Percentiles rank a stretch among this genome's conserved stretches.
Evolutionary conservation across 148 eudicot species (phyloP).

Genomic region (Chenopodium quinoa): DNA sequence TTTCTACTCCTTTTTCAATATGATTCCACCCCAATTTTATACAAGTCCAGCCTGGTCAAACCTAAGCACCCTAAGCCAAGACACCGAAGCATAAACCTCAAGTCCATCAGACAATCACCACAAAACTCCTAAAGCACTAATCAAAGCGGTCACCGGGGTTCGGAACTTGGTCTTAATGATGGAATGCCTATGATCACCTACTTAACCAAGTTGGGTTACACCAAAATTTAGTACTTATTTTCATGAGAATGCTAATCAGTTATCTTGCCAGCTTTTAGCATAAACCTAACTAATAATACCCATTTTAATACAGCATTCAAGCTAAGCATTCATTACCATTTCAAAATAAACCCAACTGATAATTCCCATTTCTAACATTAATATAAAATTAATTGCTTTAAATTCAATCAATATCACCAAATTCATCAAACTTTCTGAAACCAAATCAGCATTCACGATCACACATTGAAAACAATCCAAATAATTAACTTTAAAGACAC

Average conservation of each 20-base stretch:
- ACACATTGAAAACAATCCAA: not conserved
- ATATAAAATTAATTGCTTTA: not conserved
- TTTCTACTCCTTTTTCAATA: not conserved
- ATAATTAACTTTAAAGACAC: constrained; percentile 17
- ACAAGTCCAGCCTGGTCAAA: not conserved
- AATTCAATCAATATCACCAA: not conserved
- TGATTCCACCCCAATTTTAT: not conserved
- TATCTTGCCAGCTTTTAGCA: not conserved
- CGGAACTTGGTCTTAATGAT: not conserved
- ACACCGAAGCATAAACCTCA: not conserved
- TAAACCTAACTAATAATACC: not conserved
- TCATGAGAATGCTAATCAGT: not conserved
- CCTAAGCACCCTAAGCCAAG: not conserved
- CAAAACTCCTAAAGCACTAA: not conserved
- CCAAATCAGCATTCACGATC: not conserved
- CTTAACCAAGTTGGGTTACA: not conserved
- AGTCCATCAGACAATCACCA: not conserved
- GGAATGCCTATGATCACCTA: not conserved
- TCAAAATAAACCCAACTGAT: not conserved
- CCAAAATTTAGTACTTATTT: not conserved
- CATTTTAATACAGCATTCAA: not conserved
- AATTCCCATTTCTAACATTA: not conserved
- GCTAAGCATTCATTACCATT: not conserved
- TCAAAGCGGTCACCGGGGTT: not conserved
- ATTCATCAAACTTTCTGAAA: not conserved